These are phyloP conservation scores for Globisporangium canariense DNA, from an alignment of 352 stramenopile genomes.

Conservation along the genomic window DNA sequence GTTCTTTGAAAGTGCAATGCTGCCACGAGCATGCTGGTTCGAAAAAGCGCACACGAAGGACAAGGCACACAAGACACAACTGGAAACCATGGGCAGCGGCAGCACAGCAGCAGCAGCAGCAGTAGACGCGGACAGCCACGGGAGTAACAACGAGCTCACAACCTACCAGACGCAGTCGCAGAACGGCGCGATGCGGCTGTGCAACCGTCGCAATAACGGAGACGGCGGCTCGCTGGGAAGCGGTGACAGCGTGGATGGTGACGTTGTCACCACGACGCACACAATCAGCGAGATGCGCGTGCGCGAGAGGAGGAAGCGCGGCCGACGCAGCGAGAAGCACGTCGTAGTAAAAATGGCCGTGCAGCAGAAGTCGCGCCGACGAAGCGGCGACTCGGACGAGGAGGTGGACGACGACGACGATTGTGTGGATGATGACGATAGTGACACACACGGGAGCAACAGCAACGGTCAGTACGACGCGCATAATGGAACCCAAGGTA, in stretches of 20 bases:
- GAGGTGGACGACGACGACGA: not conserved
- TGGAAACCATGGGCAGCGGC: not conserved
- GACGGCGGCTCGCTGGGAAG: not conserved
- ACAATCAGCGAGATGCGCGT: constrained; percentile 17
- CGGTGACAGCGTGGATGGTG: not conserved
- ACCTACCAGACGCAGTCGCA: not conserved
- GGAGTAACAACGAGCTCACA: not conserved
- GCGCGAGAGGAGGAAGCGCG: constrained; percentile 6
- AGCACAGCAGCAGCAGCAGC: not conserved
- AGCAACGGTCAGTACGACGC: constrained; percentile 3
- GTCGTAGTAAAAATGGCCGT: constrained; percentile 16
- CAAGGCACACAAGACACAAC: not conserved
- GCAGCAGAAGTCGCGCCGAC: constrained; percentile 1
- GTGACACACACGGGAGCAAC: constrained; percentile 2
- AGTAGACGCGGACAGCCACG: not conserved
- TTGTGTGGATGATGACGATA: not conserved
- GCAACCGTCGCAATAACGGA: not conserved
- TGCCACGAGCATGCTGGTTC: not conserved
- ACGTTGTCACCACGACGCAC: constrained; percentile 13
- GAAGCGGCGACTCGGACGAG: not conserved
- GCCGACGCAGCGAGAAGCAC: constrained; percentile 11
- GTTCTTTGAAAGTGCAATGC: not conserved
- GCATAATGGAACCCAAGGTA: not conserved
- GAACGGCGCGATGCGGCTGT: not conserved
- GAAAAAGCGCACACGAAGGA: not conserved